Evolutionary conservation across 2,329 filamentous ascomycete species (phyloP).

Genomic region (Fusarium zealandicum): DNA sequence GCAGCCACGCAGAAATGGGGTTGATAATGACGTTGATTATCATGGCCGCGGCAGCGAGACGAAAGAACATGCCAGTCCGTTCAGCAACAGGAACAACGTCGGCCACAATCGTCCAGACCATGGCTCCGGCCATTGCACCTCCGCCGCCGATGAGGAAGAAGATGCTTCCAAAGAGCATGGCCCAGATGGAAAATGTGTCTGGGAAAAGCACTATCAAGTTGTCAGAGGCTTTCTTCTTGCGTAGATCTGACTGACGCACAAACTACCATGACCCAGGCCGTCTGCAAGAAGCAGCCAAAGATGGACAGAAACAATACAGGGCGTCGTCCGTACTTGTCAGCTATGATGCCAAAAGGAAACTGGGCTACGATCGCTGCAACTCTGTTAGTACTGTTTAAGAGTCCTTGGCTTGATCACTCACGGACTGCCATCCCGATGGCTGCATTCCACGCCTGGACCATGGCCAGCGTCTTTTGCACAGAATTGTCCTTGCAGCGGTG

Average conservation of each 20-base stretch:
- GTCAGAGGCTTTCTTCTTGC: conserved; percentile 15
- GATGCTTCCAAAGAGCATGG: conserved; percentile 44
- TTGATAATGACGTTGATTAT: conserved; percentile 49
- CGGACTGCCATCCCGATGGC: conserved; percentile 57
- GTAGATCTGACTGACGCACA: conserved; percentile 34
- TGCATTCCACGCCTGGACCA: conserved; percentile 56
- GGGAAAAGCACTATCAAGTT: conserved; percentile 47
- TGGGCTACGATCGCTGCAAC: conserved; percentile 50
- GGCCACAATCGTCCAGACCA: conserved; percentile 55
- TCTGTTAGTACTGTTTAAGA: background rate
- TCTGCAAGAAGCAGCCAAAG: conserved; percentile 42
- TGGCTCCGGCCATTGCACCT: conserved; percentile 48
- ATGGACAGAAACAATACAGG: conserved; percentile 50
- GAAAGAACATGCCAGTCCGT: conserved; percentile 52
- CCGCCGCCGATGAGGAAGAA: conserved; percentile 54
- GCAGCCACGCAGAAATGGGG: conserved; percentile 51
- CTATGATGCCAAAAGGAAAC: conserved; percentile 56
- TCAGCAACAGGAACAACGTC: conserved; percentile 51
- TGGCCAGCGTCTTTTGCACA: conserved; percentile 61
- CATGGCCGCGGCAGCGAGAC: conserved; percentile 48
- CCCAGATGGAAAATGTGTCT: conserved; percentile 51
- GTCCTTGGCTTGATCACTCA: conserved; percentile 32
- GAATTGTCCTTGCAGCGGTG: conserved; percentile 56
- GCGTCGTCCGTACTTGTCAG: conserved; percentile 55
- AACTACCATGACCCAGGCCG: conserved; percentile 42